phyloP scores from a whole-genome alignment of 441 rosid genomes.

The Populus hybrid region DNA sequence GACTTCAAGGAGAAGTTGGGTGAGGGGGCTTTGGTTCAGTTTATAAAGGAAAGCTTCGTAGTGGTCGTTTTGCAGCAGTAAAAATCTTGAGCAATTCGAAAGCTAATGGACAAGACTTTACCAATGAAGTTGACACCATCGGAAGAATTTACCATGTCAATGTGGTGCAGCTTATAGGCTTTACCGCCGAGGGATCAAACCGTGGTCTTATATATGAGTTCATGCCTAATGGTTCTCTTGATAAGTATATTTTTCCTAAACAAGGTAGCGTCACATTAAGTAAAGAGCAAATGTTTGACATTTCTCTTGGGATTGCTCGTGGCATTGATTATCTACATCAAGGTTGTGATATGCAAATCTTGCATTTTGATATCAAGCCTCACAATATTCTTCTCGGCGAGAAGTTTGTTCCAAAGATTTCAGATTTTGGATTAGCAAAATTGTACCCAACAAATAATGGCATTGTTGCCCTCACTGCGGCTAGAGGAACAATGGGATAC shows the following conservation, averaged over 20 bases:
- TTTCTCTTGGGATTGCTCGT: slow-evolving; percentile 6
- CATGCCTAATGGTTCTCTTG: slow-evolving; percentile 7
- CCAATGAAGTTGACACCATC: not conserved
- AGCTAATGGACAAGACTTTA: not conserved
- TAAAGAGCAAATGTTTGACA: not conserved
- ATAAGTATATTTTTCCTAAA: not conserved
- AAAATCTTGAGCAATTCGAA: not conserved
- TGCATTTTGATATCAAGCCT: not conserved
- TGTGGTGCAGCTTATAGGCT: not conserved
- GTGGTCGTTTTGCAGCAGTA: not conserved
- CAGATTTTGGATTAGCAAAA: not conserved
- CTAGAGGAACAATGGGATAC: not conserved
- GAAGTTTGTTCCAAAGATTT: not conserved
- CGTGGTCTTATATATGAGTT: not conserved
- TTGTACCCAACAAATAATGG: not conserved
- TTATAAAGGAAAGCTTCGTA: not conserved
- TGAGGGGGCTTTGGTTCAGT: not conserved
- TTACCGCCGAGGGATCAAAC: not conserved
- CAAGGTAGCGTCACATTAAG: not conserved
- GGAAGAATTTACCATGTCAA: not conserved
- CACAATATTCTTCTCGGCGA: not conserved
- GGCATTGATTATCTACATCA: not conserved
- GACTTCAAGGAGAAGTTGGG: not conserved
- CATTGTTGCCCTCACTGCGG: not conserved
- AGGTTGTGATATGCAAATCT: not conserved